Evolutionary conservation across 2,329 filamentous ascomycete species (phyloP).

Genomic region (Aspergillus latus): DNA sequence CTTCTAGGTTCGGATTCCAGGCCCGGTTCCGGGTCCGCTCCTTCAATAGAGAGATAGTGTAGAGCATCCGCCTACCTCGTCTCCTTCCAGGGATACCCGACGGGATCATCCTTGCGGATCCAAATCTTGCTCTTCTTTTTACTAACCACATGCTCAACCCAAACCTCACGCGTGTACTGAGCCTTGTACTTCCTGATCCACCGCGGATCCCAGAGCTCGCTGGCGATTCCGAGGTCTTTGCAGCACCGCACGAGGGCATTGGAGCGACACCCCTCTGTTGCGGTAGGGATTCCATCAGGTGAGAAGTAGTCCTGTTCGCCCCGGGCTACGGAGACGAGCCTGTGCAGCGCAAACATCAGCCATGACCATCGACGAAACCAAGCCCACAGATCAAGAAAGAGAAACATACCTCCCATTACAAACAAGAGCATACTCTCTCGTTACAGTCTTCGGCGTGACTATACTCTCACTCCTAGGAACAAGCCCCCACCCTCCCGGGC

Average conservation of each 20-base stretch:
- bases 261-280: conserved; percentile 94
- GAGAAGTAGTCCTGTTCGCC: conserved; percentile 94
- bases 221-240: conserved; percentile 93
- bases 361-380: background rate
- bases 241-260: conserved; percentile 98
- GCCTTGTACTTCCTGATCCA: conserved; percentile 83
- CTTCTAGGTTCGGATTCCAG: no score
- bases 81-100: conserved; percentile 65
- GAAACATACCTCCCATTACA: conserved; percentile 72
- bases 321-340: conserved; percentile 86
- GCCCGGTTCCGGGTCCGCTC: no score
- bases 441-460: conserved; percentile 76
- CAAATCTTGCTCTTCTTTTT: conserved; percentile 91
- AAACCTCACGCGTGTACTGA: conserved; percentile 72
- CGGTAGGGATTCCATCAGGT: conserved; percentile 85
- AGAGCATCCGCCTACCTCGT: conserved; percentile 25
- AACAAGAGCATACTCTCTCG: conserved; percentile 89
- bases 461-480: conserved; percentile 83
- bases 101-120: conserved; percentile 76
- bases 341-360: conserved; percentile 39
- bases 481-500: conserved; percentile 92
- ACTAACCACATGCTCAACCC: conserved; percentile 81
- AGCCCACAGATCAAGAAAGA: background rate
- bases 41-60: no score
- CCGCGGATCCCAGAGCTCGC: conserved; percentile 92